Conservation (phyloP, 2,329 filamentous ascomycete species). For the Xylaria digitata region DNA sequence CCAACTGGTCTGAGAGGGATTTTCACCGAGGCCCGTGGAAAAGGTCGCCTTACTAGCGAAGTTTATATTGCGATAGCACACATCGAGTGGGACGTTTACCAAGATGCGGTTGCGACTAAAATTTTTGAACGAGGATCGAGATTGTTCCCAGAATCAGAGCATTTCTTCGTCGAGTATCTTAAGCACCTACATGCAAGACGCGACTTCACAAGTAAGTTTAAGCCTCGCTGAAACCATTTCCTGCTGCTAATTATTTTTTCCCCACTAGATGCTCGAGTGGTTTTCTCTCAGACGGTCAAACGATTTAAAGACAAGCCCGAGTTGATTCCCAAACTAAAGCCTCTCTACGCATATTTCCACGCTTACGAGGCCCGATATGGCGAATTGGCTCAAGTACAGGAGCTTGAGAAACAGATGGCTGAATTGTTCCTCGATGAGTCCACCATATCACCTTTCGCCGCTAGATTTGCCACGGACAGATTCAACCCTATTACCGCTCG, state of each 20-base stretch:
- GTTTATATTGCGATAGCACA: slow-evolving; percentile 94
- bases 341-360: slow-evolving; percentile 91
- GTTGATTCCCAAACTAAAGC: slow-evolving; percentile 78
- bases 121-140: slow-evolving; percentile 96
- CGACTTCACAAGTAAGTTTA: slow-evolving; percentile 85
- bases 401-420: slow-evolving; percentile 90
- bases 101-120: slow-evolving; percentile 89
- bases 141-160: slow-evolving; percentile 92
- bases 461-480: slow-evolving; percentile 76
- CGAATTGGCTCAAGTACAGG: slow-evolving; percentile 88
- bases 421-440: slow-evolving; percentile 94
- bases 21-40: slow-evolving; percentile 87
- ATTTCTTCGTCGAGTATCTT: slow-evolving; percentile 93
- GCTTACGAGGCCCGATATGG: slow-evolving; percentile 95
- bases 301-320: slow-evolving; percentile 82
- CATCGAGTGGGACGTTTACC: slow-evolving; percentile 96
- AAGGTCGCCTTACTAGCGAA: slow-evolving; percentile 89
- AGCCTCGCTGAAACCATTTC: slow-evolving; percentile 23
- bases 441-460: slow-evolving; percentile 77
- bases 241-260: slow-evolving; percentile 39
- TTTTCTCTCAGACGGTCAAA: slow-evolving; percentile 94
- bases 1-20: slow-evolving; percentile 81
- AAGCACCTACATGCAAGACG: slow-evolving; percentile 94
- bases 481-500: slow-evolving; percentile 88
- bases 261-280: slow-evolving; percentile 83